phyloP scores from a whole-genome alignment of 2,329 filamentous ascomycete genomes.

The Rutstroemia sp. region DNA sequence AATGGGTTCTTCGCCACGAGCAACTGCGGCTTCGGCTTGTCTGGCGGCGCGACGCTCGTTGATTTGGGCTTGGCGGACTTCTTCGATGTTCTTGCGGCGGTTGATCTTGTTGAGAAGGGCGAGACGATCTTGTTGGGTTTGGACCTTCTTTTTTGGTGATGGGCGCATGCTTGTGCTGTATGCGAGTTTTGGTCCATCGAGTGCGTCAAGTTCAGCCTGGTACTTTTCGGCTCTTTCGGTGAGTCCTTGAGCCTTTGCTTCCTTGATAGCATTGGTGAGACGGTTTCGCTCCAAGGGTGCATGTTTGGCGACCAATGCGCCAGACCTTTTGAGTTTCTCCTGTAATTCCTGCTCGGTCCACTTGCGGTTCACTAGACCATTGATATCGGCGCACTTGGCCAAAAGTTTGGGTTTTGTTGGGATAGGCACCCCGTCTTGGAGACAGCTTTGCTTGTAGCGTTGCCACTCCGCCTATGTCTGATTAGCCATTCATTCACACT shows the following conservation, averaged over 20 bases:
- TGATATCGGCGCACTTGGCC: slow-evolving; percentile 74
- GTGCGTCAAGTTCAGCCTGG: slow-evolving; percentile 52
- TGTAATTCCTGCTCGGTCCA: slow-evolving; percentile 82
- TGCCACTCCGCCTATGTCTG: slow-evolving; percentile 61
- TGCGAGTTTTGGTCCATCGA: slow-evolving; percentile 65
- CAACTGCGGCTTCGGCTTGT: slow-evolving; percentile 52
- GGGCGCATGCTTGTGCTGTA: slow-evolving; percentile 57
- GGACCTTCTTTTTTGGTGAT: slow-evolving; percentile 44
- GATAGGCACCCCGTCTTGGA: slow-evolving; percentile 62
- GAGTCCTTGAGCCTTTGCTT: slow-evolving; percentile 59
- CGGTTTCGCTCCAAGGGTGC: slow-evolving; percentile 61
- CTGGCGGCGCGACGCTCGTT: slow-evolving; percentile 63
- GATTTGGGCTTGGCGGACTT: slow-evolving; percentile 83
- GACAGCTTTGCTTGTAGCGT: slow-evolving; percentile 69
- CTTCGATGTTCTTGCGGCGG: slow-evolving; percentile 75
- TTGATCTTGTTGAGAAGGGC: slow-evolving; percentile 80
- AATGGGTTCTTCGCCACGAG: slow-evolving; percentile 55
- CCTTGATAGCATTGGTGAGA: slow-evolving; percentile 56
- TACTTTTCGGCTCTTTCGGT: slow-evolving; percentile 46
- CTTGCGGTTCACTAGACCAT: slow-evolving; percentile 65
- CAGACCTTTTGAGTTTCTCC: slow-evolving; percentile 66
- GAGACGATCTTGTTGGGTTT: slow-evolving; percentile 71
- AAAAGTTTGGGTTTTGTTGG: slow-evolving; percentile 65
- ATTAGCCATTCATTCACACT: slow-evolving; percentile 10
- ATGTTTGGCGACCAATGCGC: slow-evolving; percentile 58